phyloP scores from a whole-genome alignment of 2,329 filamentous ascomycete genomes.

The Rutstroemia sp. region DNA sequence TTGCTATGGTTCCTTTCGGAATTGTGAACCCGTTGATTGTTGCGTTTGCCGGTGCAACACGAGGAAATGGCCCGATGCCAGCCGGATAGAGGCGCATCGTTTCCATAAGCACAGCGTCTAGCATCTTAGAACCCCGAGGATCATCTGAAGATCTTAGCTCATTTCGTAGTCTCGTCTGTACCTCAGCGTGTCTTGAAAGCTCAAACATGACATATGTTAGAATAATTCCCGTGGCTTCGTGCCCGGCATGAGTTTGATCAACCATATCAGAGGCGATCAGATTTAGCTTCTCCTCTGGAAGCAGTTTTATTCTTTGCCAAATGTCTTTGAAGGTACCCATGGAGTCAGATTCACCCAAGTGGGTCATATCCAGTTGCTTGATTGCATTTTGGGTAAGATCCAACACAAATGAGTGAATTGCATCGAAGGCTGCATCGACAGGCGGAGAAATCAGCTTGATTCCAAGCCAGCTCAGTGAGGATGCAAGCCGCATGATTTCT shows the following conservation, averaged over 20 bases:
- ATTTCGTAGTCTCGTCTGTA: conserved; percentile 21
- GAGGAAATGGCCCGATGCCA: conserved; percentile 43
- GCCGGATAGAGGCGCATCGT: conserved; percentile 47
- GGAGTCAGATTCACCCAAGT: background rate
- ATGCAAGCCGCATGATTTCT: background rate
- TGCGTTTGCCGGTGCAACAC: conserved; percentile 24
- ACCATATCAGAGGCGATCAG: conserved; percentile 59
- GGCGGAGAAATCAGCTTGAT: background rate
- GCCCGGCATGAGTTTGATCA: conserved; percentile 68
- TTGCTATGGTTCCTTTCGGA: conserved; percentile 14
- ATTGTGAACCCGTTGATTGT: conserved; percentile 18
- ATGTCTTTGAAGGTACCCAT: background rate
- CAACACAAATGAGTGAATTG: background rate
- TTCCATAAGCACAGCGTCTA: conserved; percentile 49
- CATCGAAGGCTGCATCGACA: background rate
- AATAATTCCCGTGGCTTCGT: conserved; percentile 65
- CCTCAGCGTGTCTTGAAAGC: conserved; percentile 33
- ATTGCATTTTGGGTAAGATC: background rate
- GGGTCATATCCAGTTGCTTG: background rate
- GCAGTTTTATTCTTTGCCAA: background rate
- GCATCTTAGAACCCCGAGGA: conserved; percentile 30
- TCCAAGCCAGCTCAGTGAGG: background rate
- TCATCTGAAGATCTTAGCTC: conserved; percentile 15
- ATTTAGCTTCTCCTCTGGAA: background rate
- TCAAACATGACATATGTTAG: conserved; percentile 55